Conservation (phyloP, 768 basidiomycete genomes). For the Boletellus ananas region DNA sequence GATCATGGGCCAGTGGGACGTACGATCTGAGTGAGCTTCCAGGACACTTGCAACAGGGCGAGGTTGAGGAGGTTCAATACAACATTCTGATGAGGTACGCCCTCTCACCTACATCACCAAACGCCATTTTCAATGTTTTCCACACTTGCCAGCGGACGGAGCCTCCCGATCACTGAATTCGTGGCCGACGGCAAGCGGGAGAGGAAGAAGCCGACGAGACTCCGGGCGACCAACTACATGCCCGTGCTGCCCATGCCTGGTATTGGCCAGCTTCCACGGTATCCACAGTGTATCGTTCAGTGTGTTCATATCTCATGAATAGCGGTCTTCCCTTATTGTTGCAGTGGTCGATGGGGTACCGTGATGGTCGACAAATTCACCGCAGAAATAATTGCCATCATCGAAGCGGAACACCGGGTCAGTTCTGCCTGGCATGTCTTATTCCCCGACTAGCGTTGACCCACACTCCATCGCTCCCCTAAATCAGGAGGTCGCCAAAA, state of each 20-base stretch:
- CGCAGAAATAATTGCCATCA: background rate
- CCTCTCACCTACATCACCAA: background rate
- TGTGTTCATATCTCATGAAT: background rate
- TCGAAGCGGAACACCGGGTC: background rate
- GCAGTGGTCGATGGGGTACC: conserved; percentile 10
- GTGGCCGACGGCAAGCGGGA: background rate
- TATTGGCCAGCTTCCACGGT: background rate
- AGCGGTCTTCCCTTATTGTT: background rate
- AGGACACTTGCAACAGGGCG: background rate
- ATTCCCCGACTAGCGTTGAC: no score
- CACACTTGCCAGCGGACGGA: background rate
- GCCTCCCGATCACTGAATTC: background rate
- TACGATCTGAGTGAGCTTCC: background rate
- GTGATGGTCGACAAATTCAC: conserved; percentile 10
- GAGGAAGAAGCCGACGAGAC: no score
- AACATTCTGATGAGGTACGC: conserved; percentile 1
- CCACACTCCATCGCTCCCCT: no score
- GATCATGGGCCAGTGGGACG: background rate
- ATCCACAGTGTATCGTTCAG: background rate
- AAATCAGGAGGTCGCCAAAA: background rate
- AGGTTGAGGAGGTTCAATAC: background rate
- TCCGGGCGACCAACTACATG: no score
- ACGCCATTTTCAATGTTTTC: background rate
- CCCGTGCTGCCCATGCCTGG: background rate
- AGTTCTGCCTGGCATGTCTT: background rate